phyloP scores from a whole-genome alignment of 768 basidiomycete genomes.

The Cyclocybe cylindracea region DNA sequence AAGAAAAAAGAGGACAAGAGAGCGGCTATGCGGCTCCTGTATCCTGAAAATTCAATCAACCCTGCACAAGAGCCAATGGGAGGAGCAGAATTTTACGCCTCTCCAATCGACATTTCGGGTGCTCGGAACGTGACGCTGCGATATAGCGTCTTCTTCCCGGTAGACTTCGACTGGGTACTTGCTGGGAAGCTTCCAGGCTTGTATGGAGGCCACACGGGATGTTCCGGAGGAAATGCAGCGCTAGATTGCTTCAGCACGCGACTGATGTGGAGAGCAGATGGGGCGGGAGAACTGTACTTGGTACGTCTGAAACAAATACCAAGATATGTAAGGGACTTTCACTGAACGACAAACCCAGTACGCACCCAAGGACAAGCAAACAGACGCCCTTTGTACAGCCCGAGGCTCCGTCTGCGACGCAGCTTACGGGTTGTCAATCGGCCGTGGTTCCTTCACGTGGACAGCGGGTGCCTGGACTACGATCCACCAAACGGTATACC shows the following conservation, averaged over 20 bases:
- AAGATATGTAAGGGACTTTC: not conserved
- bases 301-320: slow-evolving; percentile 37
- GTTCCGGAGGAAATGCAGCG: slow-evolving; percentile 77
- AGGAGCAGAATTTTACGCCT: slow-evolving; percentile 69
- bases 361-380: slow-evolving; percentile 73
- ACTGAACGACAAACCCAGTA: slow-evolving; percentile 45
- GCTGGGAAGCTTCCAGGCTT: slow-evolving; percentile 87
- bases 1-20: slow-evolving; percentile 20
- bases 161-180: slow-evolving; percentile 73
- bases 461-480: slow-evolving; percentile 68
- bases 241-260: slow-evolving; percentile 79
- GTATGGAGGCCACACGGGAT: slow-evolving; percentile 66
- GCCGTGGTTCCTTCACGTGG: slow-evolving; percentile 70
- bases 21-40: slow-evolving; percentile 61
- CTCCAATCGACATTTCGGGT: slow-evolving; percentile 40
- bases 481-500: slow-evolving; percentile 63
- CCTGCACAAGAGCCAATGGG: slow-evolving; percentile 64
- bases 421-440: slow-evolving; percentile 73
- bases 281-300: slow-evolving; percentile 76
- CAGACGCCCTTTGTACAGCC: slow-evolving; percentile 55
- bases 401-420: slow-evolving; percentile 63
- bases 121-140: slow-evolving; percentile 57
- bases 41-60: slow-evolving; percentile 70
- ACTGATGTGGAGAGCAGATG: slow-evolving; percentile 76
- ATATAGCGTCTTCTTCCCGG: slow-evolving; percentile 80